A percentile compares a stretch with the other conserved stretches of the same genome.
Conservation (phyloP, 129 eudicot genomes). For the Oenanthe sinensis region DNA sequence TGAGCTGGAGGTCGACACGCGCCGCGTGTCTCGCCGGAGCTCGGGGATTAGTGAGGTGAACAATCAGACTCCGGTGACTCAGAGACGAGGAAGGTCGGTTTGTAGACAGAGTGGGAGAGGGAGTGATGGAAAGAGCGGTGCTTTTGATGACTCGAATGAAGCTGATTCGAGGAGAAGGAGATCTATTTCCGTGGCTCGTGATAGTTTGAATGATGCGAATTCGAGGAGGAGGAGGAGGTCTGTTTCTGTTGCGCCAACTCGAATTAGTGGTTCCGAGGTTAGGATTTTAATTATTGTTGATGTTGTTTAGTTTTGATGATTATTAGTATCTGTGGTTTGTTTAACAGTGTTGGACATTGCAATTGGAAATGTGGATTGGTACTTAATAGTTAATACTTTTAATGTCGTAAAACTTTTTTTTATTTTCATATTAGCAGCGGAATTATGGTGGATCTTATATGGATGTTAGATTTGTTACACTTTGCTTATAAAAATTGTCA, state of each 20-base stretch:
- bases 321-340: background rate
- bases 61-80: slow-evolving; percentile 27
- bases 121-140: slow-evolving; percentile 7
- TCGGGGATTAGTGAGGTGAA: slow-evolving; percentile 30
- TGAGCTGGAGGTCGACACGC: slow-evolving; percentile 16
- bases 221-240: slow-evolving; percentile 62
- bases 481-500: background rate
- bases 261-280: slow-evolving; percentile 70
- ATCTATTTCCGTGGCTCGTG: slow-evolving; percentile 63
- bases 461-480: background rate
- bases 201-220: slow-evolving; percentile 23
- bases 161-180: slow-evolving; percentile 63
- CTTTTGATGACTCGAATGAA: slow-evolving; percentile 15
- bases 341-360: background rate
- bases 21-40: slow-evolving; percentile 25
- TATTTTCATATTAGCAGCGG: background rate
- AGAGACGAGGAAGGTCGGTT: slow-evolving; percentile 77
- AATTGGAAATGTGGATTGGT: background rate
- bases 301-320: background rate
- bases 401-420: background rate
- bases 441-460: background rate
- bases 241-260: slow-evolving; percentile 56
- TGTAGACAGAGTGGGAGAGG: slow-evolving; percentile 38
- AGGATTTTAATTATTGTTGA: background rate
- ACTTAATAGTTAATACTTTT: background rate